Evolutionary conservation across 768 basidiomycete species (phyloP), one percentile per base, ranked within the genome.

Genomic region (Glaciozyma antarctica): DNA sequence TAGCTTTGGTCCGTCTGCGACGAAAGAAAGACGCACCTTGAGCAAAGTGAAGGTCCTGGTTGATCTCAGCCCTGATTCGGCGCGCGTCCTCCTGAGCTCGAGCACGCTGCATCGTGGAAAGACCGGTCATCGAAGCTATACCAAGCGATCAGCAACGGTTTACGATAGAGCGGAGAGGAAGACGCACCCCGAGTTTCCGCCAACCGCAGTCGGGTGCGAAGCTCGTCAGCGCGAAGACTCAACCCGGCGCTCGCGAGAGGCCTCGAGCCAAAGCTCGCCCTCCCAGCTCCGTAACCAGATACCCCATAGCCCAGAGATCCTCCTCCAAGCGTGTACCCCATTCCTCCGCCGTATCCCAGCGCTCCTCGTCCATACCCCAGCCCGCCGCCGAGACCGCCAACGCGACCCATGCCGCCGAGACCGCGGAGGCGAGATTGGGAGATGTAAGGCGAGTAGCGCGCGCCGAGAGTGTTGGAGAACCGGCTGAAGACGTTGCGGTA

Each of bases 131-230:
- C 13, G 63, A 62, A 15, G 67, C 67, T 68, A 61, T 17, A 16
- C 15, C 13, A 3, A 10, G 2, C 32, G 8, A 58, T 21, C 26
- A 15, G 6, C 17, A 12, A 19, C 15, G 26, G 43, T 24, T 38
- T 9, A 21, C 10, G 30, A 26, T 24, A 26, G 49, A 24, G 13
- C 21, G 21, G n/a, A 44, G 12, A 47, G 22, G 22, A 41, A 13
- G 2, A 16, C 60, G 15, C 30, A 68, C 67, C 67, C 26, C 63
- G 32, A 47, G 62, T 52, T 30, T 68, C 67, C 15, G 67, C 67
- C 16, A 64, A 19, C 12, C 67, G 47, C 19, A 68, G n/a, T 2
- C 63, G 41, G 9, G 52, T 58, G 19, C 45, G 5, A 26, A 68
- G 53, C 43, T 68, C 61, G 38, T 58, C 49, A 15, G 51, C 61